Evolutionary conservation across 176 grass and related monocot species (phyloP), one percentile per base, ranked within the genome.

Genomic region (Saccharum spontaneum): DNA sequence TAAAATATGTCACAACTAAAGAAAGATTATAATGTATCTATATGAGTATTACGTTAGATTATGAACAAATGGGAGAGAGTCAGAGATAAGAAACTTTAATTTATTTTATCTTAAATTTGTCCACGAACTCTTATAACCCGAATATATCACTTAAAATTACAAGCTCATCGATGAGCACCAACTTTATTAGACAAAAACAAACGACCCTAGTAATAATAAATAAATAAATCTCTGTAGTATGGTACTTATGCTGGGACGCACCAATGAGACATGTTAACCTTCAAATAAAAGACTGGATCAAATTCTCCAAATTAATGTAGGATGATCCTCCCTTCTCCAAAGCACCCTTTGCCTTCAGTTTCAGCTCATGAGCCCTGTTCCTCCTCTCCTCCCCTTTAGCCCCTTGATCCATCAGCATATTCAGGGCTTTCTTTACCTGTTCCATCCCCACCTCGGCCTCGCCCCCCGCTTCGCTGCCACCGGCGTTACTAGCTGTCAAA

Each of bases 251-350:
- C 9, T 13, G 67, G 67, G 4, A n/a, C 10, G 1, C 67, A 70
- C 3, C 4, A 28, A 28, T 28, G 28, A 24, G 10, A 15, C 38
- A 70, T 0, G n/a, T 10, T 14, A 0, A 63, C 20, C 14, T 71
- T 86, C 26, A 90, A 66, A 34, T 12, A 8, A 26, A 30, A 63
- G 84, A 83, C 3, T 71, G 67, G 11, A 94, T 43, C 79, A 90
- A 50, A 4, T 49, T n/a, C 28, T 85, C 74, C 75, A 94, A 70
- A 79, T 86, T 88, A 10, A 23, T 45, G 62, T 93, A 88, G 31
- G 92, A 94, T 5, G 92, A 90, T 5, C 88, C 92, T 5, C 85
- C 82, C n/a, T 90, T 45, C 55, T 88, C 46, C 71, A 87, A 6
- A 23, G 77, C 80, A 65, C 67, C 7, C 33, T 15, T 65, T 10